Conservation (phyloP, 2,329 filamentous ascomycete genomes). For the Phaeosphaeriaceae sp. region DNA sequence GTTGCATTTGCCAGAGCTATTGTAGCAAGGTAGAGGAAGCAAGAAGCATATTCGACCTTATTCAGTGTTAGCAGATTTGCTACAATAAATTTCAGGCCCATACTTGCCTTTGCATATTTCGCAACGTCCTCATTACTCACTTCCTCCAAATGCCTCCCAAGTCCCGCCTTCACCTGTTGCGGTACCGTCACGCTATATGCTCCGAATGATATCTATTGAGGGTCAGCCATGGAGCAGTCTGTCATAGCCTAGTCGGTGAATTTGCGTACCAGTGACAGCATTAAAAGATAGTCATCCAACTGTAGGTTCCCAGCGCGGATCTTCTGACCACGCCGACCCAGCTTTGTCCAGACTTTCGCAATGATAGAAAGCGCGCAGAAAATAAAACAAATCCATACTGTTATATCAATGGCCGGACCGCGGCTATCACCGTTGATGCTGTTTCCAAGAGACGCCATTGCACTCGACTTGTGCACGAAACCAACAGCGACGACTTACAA, state of each 20-base stretch:
- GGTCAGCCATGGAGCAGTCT: neutral
- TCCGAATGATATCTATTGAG: neutral
- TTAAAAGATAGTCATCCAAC: slow-evolving; percentile 4
- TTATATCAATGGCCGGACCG: slow-evolving; percentile 11
- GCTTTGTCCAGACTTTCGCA: slow-evolving; percentile 12
- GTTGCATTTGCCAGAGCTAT: slow-evolving; percentile 3
- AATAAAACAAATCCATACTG: slow-evolving; percentile 17
- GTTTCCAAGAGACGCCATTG: neutral
- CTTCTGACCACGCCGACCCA: slow-evolving; percentile 2
- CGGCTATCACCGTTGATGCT: slow-evolving; percentile 4
- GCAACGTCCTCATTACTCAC: neutral
- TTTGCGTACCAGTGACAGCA: neutral
- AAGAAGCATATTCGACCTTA: slow-evolving; percentile 1
- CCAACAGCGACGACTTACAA: neutral
- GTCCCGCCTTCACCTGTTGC: slow-evolving; percentile 9
- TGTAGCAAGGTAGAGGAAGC: slow-evolving; percentile 2
- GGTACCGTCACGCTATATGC: slow-evolving; percentile 10
- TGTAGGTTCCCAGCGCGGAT: neutral
- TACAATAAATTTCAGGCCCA: neutral
- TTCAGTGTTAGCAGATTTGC: neutral
- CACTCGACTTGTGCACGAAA: neutral
- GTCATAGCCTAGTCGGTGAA: neutral
- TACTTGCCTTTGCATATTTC: slow-evolving; percentile 10
- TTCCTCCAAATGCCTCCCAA: slow-evolving; percentile 1
- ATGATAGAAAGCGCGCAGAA: slow-evolving; percentile 7